A percentile compares a stretch with the other conserved stretches of the same genome.
These are phyloP conservation scores for Chalaropsis ovoidea DNA, from an alignment of 2,329 filamentous ascomycete genomes.

Conservation along the genomic window DNA sequence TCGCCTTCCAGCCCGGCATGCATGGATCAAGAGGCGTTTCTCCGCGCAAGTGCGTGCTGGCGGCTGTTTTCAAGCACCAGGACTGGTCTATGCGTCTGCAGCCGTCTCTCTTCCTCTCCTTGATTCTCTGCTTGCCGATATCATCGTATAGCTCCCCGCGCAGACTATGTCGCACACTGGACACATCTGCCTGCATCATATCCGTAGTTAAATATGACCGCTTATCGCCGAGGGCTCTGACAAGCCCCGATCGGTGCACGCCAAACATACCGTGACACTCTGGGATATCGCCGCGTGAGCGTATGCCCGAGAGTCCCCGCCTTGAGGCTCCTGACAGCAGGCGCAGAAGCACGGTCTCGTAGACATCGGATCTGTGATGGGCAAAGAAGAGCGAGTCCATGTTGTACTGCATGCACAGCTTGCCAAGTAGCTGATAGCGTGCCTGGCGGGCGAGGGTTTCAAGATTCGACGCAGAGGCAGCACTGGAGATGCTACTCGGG, in stretches of 20 bases:
- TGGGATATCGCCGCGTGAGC: slow-evolving; percentile 57
- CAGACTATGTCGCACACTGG: slow-evolving; percentile 28
- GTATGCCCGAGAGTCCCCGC: slow-evolving; percentile 63
- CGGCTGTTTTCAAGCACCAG: background rate
- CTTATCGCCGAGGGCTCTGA: slow-evolving; percentile 37
- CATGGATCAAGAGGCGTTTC: slow-evolving; percentile 3
- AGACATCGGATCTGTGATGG: slow-evolving; percentile 84
- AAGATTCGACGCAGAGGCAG: slow-evolving; percentile 47
- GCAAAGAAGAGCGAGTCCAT: slow-evolving; percentile 61
- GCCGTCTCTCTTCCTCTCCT: background rate
- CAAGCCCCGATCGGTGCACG: slow-evolving; percentile 54
- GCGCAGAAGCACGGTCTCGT: slow-evolving; percentile 79
- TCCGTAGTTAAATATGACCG: slow-evolving; percentile 35
- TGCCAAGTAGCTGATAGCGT: slow-evolving; percentile 63
- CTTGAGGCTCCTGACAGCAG: slow-evolving; percentile 53
- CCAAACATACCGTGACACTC: slow-evolving; percentile 70
- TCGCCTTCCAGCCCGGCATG: background rate
- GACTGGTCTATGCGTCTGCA: background rate
- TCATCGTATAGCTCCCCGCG: slow-evolving; percentile 9
- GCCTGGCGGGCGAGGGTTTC: slow-evolving; percentile 65
- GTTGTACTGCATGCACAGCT: slow-evolving; percentile 42
- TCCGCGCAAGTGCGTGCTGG: background rate
- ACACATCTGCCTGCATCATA: slow-evolving; percentile 31
- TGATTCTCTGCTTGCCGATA: background rate
- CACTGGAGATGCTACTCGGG: slow-evolving; percentile 30